Conservation (phyloP, 2,329 filamentous ascomycete species). For the Ceratocystis smalleyi region DNA sequence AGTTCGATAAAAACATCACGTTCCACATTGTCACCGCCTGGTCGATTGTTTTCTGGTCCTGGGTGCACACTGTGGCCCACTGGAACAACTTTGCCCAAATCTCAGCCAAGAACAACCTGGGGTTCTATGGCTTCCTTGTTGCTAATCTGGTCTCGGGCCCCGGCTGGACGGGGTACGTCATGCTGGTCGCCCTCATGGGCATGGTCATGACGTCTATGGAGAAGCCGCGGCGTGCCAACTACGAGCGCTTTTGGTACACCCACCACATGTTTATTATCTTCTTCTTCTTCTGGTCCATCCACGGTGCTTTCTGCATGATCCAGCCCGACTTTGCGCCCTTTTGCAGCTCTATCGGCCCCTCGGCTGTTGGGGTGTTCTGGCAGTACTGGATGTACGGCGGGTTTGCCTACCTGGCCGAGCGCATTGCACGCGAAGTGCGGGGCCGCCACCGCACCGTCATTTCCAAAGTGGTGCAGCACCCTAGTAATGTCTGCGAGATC, state of each 20-base stretch:
- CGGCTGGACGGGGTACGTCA: constrained; percentile 74
- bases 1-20: constrained; percentile 79
- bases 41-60: constrained; percentile 80
- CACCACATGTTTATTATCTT: constrained; percentile 80
- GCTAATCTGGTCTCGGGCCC: constrained; percentile 67
- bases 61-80: constrained; percentile 72
- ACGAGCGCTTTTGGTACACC: constrained; percentile 81
- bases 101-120: constrained; percentile 57
- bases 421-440: constrained; percentile 61
- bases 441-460: constrained; percentile 74
- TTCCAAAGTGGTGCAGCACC: constrained; percentile 78
- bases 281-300: constrained; percentile 83
- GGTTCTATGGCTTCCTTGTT: constrained; percentile 61
- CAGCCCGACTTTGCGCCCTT: constrained; percentile 68
- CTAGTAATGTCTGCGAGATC: constrained; percentile 77
- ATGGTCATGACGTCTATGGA: constrained; percentile 67
- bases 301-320: constrained; percentile 83
- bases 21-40: constrained; percentile 76
- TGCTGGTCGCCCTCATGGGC: constrained; percentile 62
- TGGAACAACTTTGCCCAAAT: constrained; percentile 77
- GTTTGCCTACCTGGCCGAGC: constrained; percentile 64
- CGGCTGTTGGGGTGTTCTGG: constrained; percentile 66
- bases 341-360: constrained; percentile 51
- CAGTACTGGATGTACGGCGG: constrained; percentile 81
- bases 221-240: constrained; percentile 64